Conservation (phyloP, 1,139 yeast species). For the Sugiyamaella neomexicana region DNA sequence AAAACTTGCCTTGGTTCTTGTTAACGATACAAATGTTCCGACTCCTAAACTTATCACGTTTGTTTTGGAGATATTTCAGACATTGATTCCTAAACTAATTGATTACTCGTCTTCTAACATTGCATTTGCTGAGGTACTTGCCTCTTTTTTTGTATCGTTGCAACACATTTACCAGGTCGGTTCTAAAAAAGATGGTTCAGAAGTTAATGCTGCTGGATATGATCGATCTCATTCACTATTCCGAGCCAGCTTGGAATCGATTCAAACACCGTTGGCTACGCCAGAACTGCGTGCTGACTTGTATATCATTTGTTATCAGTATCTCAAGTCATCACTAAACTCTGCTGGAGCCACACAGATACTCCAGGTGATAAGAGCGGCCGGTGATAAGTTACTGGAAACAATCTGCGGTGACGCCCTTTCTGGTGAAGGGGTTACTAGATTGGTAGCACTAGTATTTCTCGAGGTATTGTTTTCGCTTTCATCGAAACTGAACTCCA, state of each 20-base stretch:
- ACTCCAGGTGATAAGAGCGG: slow-evolving; percentile 53
- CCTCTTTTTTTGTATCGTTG: slow-evolving; percentile 70
- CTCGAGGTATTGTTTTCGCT: slow-evolving; percentile 69
- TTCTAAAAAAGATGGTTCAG: slow-evolving; percentile 32
- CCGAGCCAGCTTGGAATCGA: slow-evolving; percentile 71
- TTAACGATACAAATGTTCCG: slow-evolving; percentile 55
- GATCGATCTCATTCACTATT: slow-evolving; percentile 67
- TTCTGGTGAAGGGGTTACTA: slow-evolving; percentile 72
- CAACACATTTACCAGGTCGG: slow-evolving; percentile 60
- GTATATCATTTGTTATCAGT: slow-evolving; percentile 70
- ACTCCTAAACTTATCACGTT: slow-evolving; percentile 54
- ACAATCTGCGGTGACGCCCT: slow-evolving; percentile 75
- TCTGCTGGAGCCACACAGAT: slow-evolving; percentile 43
- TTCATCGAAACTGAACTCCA: slow-evolving; percentile 51
- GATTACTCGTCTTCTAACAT: slow-evolving; percentile 70
- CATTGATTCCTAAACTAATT: slow-evolving; percentile 70
- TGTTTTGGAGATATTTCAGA: slow-evolving; percentile 73
- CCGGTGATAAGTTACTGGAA: slow-evolving; percentile 63
- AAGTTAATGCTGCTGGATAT: slow-evolving; percentile 34
- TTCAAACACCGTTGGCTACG: slow-evolving; percentile 67
- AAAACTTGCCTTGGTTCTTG: slow-evolving; percentile 69
- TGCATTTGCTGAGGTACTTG: slow-evolving; percentile 70
- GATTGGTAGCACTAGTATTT: slow-evolving; percentile 73
- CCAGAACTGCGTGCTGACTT: slow-evolving; percentile 72
- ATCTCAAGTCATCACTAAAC: slow-evolving; percentile 49